Evolutionary conservation across 2,329 filamentous ascomycete genomes (phyloP), one percentile per base, ranked within the genome.

Genomic region (Simplicillium sp.): DNA sequence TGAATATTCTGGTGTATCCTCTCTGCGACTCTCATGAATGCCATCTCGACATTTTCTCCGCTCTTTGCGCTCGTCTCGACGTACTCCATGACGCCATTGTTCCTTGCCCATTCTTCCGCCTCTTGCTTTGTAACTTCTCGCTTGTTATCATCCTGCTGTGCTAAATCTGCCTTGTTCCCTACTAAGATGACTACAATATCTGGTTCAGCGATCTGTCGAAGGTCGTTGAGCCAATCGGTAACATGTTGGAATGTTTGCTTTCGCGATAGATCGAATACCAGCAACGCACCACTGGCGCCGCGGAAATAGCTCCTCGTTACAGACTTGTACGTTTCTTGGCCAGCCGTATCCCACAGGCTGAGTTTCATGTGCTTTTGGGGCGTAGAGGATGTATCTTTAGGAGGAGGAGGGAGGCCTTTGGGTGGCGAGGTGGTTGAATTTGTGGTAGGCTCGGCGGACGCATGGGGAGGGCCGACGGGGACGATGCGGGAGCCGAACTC

Each of bases 1-100:
- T 96, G 87, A 47, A 98, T 96, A 55, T 97, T 97, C 59, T 90
- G 81, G 58, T 94, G 94, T 67, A 98, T 97, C 61, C 89, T 75
- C 68, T 96, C 88, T 15, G 92, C 88, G 12, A 97, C 89, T 55
- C 92, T 81, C 57, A 94, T 75, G 55, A 98, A 98, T 2, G 92
- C 92, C 50, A 81, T 77, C 61, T 98, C 92, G 29, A 98, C 92
- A 38, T 87, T 87, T 58, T 94, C 87, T 39, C 92, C 92, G 46
- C 83, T 94, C 71, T 97, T 98, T 38, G 92, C 92, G 50, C 83
- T 89, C 32, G 92, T 98, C 68, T 98, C 92, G 47, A 97, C 87
- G 59, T 97, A 97, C 58, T 89, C 80, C 56, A 95, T 77, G 18
- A 97, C 82, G 44, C 85, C 85, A 61, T 97, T 96, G 50, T 73